Percentiles rank a stretch among this genome's conserved stretches.
phyloP scores from a whole-genome alignment of 495 filamentous ascomycete species.

The Penicillium tannophilum region DNA sequence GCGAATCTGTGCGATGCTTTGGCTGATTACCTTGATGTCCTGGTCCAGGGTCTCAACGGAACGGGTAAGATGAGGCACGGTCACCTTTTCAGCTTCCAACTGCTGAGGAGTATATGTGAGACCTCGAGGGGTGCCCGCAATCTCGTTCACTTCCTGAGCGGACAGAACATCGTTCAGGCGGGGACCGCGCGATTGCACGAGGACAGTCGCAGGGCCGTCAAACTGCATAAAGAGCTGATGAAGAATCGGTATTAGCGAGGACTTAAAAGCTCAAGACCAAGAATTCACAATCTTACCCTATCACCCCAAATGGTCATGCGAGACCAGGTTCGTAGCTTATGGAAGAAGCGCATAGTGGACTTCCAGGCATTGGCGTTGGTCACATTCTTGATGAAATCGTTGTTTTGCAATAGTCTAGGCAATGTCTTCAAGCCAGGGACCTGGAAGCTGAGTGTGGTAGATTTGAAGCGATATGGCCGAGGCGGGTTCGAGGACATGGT shows the following conservation, averaged over 20 bases:
- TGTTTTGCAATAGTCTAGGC: conserved; percentile 56
- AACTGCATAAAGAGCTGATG: conserved; percentile 84
- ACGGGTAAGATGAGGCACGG: conserved; percentile 32
- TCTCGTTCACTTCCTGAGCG: conserved; percentile 77
- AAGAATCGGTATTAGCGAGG: conserved; percentile 10
- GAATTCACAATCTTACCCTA: conserved; percentile 48
- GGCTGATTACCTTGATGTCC: conserved; percentile 39
- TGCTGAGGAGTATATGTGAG: conserved; percentile 59
- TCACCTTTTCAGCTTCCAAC: conserved; percentile 21
- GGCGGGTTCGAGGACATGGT: conserved; percentile 72
- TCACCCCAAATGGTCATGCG: conserved; percentile 92
- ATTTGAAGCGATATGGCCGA: conserved; percentile 80
- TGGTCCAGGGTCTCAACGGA: conserved; percentile 36
- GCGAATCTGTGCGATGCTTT: conserved; percentile 59
- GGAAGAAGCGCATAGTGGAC: conserved; percentile 58
- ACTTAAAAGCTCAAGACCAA: no score
- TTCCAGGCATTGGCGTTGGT: conserved; percentile 71
- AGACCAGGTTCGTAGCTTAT: conserved; percentile 68
- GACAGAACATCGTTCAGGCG: conserved; percentile 75
- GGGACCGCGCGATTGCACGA: conserved; percentile 81
- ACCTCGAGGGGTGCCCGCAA: conserved; percentile 65
- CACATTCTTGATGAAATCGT: conserved; percentile 72
- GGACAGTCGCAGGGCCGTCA: conserved; percentile 77
- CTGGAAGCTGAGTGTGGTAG: conserved; percentile 74
- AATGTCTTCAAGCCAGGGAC: conserved; percentile 64